A percentile compares a stretch with the other conserved stretches of the same genome.
Evolutionary conservation across 768 basidiomycete genomes (phyloP).

Genomic region (Pulveroboletus sp.): DNA sequence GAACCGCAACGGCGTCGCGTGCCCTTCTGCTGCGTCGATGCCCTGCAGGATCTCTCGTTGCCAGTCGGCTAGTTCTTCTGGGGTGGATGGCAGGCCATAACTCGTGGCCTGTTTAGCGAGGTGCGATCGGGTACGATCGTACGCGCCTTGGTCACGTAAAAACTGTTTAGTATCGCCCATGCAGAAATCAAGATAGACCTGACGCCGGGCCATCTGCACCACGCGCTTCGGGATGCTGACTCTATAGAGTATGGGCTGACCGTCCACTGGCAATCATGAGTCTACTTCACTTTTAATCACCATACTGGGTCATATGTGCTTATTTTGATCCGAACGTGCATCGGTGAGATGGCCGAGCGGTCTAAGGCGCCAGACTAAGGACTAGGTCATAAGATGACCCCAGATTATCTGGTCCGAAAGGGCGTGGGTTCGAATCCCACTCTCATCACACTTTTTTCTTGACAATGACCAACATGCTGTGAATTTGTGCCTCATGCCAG

Average conservation of each 20-base stretch:
- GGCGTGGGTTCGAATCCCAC: slow-evolving; percentile 44
- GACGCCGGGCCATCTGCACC: slow-evolving; percentile 4
- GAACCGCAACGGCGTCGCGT: slow-evolving; percentile 30
- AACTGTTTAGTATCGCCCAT: slow-evolving; percentile 36
- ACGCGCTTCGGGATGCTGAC: no score
- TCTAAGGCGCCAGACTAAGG: slow-evolving; percentile 64
- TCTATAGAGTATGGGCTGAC: no score
- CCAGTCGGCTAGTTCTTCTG: slow-evolving; percentile 40
- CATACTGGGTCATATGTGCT: no score
- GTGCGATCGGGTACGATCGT: slow-evolving; percentile 32
- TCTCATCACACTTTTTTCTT: slow-evolving; percentile 24
- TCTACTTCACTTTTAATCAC: no score
- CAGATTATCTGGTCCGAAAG: slow-evolving; percentile 35
- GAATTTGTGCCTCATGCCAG: no score
- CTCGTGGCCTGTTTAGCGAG: slow-evolving; percentile 37
- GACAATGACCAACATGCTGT: neutral
- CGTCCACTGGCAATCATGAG: no score
- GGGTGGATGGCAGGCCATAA: slow-evolving; percentile 41
- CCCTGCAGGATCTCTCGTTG: slow-evolving; percentile 46
- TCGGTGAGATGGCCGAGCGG: slow-evolving; percentile 54
- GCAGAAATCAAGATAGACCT: slow-evolving; percentile 41
- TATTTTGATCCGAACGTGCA: slow-evolving; percentile 3
- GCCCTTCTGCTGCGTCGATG: slow-evolving; percentile 35
- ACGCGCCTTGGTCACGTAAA: slow-evolving; percentile 24
- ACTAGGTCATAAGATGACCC: slow-evolving; percentile 31